Evolutionary conservation across 164 flowering plant genomes (phyloP), one percentile per base, ranked within the genome.

Genomic region (Stephania yunnanensis): DNA sequence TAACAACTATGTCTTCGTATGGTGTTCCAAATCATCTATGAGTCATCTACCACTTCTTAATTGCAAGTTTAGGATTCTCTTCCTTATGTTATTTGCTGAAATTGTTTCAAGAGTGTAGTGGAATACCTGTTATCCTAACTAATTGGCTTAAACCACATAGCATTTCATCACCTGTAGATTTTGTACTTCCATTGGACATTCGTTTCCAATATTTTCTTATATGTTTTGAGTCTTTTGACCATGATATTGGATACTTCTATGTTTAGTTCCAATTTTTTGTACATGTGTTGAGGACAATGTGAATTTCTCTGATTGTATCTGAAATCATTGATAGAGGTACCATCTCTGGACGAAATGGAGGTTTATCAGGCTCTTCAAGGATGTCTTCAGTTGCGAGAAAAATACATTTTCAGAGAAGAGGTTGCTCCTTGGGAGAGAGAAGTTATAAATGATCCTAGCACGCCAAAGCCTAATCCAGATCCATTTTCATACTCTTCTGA

Each of bases 391-490:
- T 67, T 94, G 90, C 90, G 98, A 55, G 87, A 87, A 77, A 85
- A 86, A 72, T 94, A 92, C 84, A 75, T 94, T 19, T 96, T 90
- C 78, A 86, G 83, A 75, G 99, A 96, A 81, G 85, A 85, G 70
- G 82, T 89, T 84, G 90, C 95, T 81, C 94, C 99, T 71, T 96
- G 99, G 99, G 97, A 86, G 71, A 92, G 87, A 80, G 99, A 96
- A 85, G 83, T 86, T 44, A 90, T 94, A 73, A 86, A 89, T 80
- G 98, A 92, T 70, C 98, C 99, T n/a, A 85, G 97, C 70, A 96
- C 98, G 2, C 97, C 98, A 71, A 94, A 90, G 84, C 94, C 93
- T 71, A 84, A 90, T 81, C 92, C 89, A 68, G 87, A 87, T 46
- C 99, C 98, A 73, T 96, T 96, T 84, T 81, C 83, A 65, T 84